Evolutionary conservation across 2,329 filamentous ascomycete species (phyloP).

Genomic region (Epichloe coenophiala): DNA sequence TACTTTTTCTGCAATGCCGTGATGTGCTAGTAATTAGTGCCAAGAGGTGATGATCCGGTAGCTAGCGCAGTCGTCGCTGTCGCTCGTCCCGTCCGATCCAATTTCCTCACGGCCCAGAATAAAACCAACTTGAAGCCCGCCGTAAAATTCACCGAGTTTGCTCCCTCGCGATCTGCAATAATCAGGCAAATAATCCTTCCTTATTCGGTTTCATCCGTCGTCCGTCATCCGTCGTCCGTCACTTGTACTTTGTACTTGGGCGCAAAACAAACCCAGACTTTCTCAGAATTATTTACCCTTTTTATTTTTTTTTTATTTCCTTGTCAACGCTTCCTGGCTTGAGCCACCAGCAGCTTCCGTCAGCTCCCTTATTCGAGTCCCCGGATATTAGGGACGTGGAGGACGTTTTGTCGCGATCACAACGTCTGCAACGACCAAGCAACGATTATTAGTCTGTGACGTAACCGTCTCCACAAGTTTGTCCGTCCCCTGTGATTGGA

Average conservation of each 20-base stretch:
- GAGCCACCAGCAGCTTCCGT: no score
- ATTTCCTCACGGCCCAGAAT: constrained; percentile 1
- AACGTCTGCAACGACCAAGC: background rate
- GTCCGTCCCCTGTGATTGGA: no score
- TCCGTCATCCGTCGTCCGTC: background rate
- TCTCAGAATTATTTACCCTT: no score
- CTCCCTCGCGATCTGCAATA: background rate
- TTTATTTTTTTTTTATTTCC: no score
- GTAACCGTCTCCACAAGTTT: background rate
- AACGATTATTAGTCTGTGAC: background rate
- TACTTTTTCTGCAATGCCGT: background rate
- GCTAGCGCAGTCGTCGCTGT: background rate
- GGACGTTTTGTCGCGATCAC: background rate
- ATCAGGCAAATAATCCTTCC: background rate
- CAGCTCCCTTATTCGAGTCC: no score
- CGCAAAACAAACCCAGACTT: no score
- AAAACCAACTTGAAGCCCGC: constrained; percentile 2
- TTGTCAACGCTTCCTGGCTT: no score
- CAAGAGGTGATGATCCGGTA: background rate
- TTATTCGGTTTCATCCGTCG: background rate
- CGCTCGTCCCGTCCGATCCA: background rate
- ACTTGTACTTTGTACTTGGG: background rate
- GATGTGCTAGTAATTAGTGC: background rate
- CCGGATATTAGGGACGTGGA: no score
- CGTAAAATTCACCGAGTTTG: background rate